Conservation (phyloP, 768 basidiomycete genomes). For the Mycena belliarum region DNA sequence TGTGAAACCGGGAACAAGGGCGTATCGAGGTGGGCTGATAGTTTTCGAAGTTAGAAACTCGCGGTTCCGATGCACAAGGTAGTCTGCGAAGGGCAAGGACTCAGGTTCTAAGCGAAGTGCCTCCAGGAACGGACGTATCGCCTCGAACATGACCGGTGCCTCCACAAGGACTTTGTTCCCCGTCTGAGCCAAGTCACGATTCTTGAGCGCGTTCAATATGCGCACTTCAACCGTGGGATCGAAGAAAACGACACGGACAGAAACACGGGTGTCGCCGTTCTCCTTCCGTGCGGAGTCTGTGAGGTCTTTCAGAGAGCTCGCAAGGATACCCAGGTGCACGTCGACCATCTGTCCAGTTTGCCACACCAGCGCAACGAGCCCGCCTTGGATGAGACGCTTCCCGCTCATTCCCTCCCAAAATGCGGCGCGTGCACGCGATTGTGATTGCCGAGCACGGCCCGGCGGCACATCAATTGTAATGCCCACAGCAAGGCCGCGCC, state of each 20-base stretch:
- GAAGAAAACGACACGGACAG: constrained; percentile 61
- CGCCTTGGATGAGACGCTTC: constrained; percentile 61
- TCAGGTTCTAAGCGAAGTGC: constrained; percentile 59
- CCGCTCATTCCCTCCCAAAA: constrained; percentile 67
- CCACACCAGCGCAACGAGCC: constrained; percentile 65
- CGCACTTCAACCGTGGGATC: constrained; percentile 57
- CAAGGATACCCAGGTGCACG: constrained; percentile 58
- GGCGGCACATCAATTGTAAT: constrained; percentile 56
- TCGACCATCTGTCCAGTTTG: constrained; percentile 30
- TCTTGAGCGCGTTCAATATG: constrained; percentile 33
- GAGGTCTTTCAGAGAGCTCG: constrained; percentile 45
- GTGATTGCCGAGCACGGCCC: constrained; percentile 47
- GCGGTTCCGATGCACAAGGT: constrained; percentile 47
- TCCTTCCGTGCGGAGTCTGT: constrained; percentile 40
- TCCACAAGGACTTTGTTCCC: constrained; percentile 52
- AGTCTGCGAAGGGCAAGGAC: constrained; percentile 55
- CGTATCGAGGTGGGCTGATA: constrained; percentile 56
- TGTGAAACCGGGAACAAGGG: constrained; percentile 52
- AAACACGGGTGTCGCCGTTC: constrained; percentile 32
- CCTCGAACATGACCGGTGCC: constrained; percentile 65
- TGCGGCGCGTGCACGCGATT: constrained; percentile 38
- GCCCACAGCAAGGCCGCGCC: constrained; percentile 51
- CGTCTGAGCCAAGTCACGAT: constrained; percentile 12
- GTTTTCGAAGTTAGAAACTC: constrained; percentile 33
- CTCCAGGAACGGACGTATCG: constrained; percentile 68